These are phyloP conservation scores for Russula virescens DNA, from an alignment of 768 basidiomycete genomes.

Conservation along the genomic window DNA sequence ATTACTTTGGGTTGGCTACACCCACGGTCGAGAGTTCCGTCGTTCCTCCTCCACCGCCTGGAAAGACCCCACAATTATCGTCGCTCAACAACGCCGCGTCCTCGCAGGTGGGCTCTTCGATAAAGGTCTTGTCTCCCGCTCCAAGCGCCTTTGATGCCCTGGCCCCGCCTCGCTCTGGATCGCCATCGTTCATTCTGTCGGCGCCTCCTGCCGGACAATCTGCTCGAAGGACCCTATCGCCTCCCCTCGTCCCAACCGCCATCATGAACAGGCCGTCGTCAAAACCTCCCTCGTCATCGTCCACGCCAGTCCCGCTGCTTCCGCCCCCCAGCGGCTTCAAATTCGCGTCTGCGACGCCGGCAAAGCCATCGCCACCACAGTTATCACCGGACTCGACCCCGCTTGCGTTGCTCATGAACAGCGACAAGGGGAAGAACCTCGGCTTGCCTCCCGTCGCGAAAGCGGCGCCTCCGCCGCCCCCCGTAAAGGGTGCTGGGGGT, in stretches of 20 bases:
- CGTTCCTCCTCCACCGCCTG: background rate
- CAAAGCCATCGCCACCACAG: background rate
- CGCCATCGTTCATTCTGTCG: background rate
- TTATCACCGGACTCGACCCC: slow-evolving; percentile 20
- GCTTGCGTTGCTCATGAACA: slow-evolving; percentile 17
- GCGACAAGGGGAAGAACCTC: background rate
- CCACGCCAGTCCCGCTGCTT: slow-evolving; percentile 8
- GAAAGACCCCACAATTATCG: background rate
- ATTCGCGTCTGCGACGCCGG: background rate
- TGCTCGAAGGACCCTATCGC: slow-evolving; percentile 1
- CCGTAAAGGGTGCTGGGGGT: slow-evolving; percentile 39
- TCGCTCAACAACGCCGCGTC: background rate
- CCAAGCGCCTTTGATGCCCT: background rate
- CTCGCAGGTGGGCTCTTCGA: background rate
- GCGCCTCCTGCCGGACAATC: background rate
- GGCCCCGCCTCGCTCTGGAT: background rate
- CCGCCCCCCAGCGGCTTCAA: slow-evolving; percentile 13
- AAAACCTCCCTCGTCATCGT: background rate
- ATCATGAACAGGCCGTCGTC: slow-evolving; percentile 4
- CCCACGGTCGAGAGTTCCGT: background rate
- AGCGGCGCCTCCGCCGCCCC: slow-evolving; percentile 8
- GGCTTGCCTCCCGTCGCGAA: slow-evolving; percentile 6
- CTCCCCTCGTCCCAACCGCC: background rate
- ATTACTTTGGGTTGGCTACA: slow-evolving; percentile 6
- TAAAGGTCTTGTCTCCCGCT: background rate